Base-by-base conservation (phyloP, 176 grass and related monocot species). In the Lolium perenne region DNA sequence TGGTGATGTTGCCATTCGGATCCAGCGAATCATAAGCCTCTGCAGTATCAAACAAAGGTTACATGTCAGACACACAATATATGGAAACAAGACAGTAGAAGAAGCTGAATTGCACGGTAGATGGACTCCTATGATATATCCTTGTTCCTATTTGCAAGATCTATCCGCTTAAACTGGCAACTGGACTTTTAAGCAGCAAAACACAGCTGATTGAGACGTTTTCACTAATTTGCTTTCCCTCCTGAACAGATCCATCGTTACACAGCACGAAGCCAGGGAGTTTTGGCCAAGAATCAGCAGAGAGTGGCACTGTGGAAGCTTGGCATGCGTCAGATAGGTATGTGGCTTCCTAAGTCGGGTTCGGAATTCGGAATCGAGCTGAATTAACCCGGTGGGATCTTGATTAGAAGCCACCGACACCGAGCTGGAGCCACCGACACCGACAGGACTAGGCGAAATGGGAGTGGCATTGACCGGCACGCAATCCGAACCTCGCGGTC, bases 1-100 rank as follows among this genome's bases (percentile, higher is more conserved):
- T 94, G 17, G 94, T 97, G 80, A 97, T 97, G 83, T 97, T 94
- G 12, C 94, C 92, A 15, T 82, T 92, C 16, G 94, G 94, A 83
- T 97, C 94, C 51, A 97, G 88, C 3, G 94, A 90, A 89, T 97
- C 94, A 80, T 91, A 97, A 47, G 94, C 94, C 72, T 91, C 94
- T 97, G 90, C 84, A 79, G 61, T 55, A 82, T 41, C 18, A 88
- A 76, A 43, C 29, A 81, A 80, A 71, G 9, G n/a, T 43, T 55
- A 8, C n/a, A 71, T 54, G 77, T 90, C 74, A 95, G 38, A 83
- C 38, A 79, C 59, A 72, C 58, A 35, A 72, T 17, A 85, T 74
- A 68, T 20, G 23, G 13, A 53, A 76, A 76, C 23, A 85, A 67
- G 7, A 43, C 59, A 41, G 82, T 17, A 25, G 62, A 84, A 10